Evolutionary conservation across 2,329 filamentous ascomycete genomes (phyloP).

Genomic region (Tympanopsis confertula): DNA sequence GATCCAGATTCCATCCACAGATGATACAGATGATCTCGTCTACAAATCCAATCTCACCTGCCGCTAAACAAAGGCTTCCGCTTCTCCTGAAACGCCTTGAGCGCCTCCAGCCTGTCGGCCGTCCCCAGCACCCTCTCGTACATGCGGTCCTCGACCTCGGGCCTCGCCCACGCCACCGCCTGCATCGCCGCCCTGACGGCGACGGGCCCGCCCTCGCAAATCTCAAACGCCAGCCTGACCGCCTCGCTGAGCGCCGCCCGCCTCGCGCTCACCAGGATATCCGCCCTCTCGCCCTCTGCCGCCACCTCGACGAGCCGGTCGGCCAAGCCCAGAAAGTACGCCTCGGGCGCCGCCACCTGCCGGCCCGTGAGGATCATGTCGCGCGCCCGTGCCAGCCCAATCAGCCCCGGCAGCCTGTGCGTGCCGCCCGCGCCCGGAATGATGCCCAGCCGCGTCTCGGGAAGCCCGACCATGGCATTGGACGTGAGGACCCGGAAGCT

Average conservation of each 20-base stretch:
- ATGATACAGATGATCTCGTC: too few relatives aligned
- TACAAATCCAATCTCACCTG: constrained; percentile 26
- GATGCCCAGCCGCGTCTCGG: constrained; percentile 86
- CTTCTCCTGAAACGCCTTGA: constrained; percentile 68
- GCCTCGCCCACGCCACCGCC: constrained; percentile 62
- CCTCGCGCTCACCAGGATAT: constrained; percentile 45
- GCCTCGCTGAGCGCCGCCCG: constrained; percentile 63
- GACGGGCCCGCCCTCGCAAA: constrained; percentile 80
- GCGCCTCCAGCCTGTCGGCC: constrained; percentile 77
- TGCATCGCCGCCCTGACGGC: constrained; percentile 69
- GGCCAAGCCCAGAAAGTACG: constrained; percentile 81
- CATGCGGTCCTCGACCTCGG: constrained; percentile 74
- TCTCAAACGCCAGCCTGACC: constrained; percentile 67
- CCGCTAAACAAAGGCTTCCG: constrained; percentile 47
- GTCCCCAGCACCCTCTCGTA: constrained; percentile 76
- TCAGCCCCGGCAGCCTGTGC: constrained; percentile 69
- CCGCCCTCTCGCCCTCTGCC: constrained; percentile 27
- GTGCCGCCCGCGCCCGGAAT: constrained; percentile 92
- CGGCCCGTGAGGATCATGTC: constrained; percentile 85
- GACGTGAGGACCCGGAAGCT: constrained; percentile 80
- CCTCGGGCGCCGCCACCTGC: constrained; percentile 71
- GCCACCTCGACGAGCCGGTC: constrained; percentile 76
- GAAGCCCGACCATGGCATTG: constrained; percentile 68
- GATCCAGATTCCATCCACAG: too few relatives aligned
- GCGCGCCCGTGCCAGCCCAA: constrained; percentile 71